Base-by-base conservation (phyloP, 768 basidiomycete species). In the Saitozyma podzolica region DNA sequence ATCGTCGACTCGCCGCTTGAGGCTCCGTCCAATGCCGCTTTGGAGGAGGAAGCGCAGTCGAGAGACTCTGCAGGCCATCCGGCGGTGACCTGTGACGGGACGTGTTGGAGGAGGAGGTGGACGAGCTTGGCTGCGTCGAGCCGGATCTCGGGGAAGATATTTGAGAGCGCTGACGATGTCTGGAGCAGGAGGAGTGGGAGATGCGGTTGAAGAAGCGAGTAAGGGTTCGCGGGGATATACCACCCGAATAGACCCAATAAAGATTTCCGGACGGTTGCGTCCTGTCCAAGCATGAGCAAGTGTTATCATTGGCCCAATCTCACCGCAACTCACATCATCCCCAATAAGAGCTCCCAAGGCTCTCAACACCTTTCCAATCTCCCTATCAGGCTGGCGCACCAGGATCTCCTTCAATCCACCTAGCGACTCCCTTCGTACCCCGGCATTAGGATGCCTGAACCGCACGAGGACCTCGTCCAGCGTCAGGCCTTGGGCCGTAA, bases 121-220 rank as follows among this genome's bases (percentile, higher is more conserved):
- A 97, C 79, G 67, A 92, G 86, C 11, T 88, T 86, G 58, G 95
- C 83, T 3, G 92, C 91, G 73, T 97, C 94, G 45, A 97, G 84
- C 14, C 92, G 85, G 63, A 97, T 92, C 78, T 95, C 92, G 19
- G 93, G 93, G 77, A 93, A 96, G 52, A 98, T 95, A 70, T 94
- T 90, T 0, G 91, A 93, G 77, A 94, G 89, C 0, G 92, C 91
- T 9, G 93, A 95, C 7, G 90, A 88, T 0, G 87, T 86, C 76
- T 93, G 95, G 14, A 98, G 85, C 20, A 97, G 82, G 6, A 97
- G 82, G 0, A 87, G 72, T 0, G 90, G 82, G 0, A 88, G 83
- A 73, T 96, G 91, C 6, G 94, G 92, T 0, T 81, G 62, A 0
- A 97, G 79, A 47, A 51, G 49, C 49, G 50, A 17, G 47, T 40